Evolutionary conservation across 73 alveolate genomes (phyloP).

Genomic region (Paramecium octaurelia): DNA sequence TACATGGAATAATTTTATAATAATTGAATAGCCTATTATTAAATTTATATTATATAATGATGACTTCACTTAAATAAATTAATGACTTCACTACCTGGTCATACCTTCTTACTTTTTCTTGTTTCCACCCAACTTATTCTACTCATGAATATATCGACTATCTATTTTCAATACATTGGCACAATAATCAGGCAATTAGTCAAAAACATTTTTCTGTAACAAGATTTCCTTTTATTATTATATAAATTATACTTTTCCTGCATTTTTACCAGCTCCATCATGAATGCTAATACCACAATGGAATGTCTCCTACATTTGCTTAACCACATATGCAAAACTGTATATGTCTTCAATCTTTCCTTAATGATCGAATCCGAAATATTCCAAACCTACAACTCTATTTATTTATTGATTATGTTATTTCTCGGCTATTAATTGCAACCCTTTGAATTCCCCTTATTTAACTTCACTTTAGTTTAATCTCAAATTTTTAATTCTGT

Average conservation of each 20-base stretch:
- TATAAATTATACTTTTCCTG: neutral
- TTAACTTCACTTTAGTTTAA: constrained; percentile 1
- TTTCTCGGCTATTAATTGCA: constrained; percentile 30
- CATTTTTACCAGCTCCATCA: neutral
- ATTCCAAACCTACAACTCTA: constrained; percentile 1
- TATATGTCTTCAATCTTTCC: neutral
- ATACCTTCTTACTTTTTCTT: constrained; percentile 5
- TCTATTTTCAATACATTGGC: constrained; percentile 4
- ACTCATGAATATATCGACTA: neutral
- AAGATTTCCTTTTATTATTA: neutral
- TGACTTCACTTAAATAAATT: constrained; percentile 18
- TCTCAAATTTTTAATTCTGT: neutral
- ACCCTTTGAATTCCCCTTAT: constrained; percentile 8
- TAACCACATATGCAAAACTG: neutral
- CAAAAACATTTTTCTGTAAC: neutral
- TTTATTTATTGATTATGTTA: constrained; percentile 16
- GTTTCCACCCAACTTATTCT: neutral
- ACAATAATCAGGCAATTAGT: neutral
- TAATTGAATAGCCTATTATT: neutral
- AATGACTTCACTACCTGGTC: constrained; percentile 34
- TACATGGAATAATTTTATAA: neutral
- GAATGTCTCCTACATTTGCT: neutral
- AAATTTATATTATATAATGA: neutral
- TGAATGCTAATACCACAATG: neutral
- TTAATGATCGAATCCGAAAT: neutral